Percentiles rank a stretch among this genome's conserved stretches.
These are phyloP conservation scores for Tolypocladium album DNA, from an alignment of 2,329 filamentous ascomycete genomes.

Conservation along the genomic window DNA sequence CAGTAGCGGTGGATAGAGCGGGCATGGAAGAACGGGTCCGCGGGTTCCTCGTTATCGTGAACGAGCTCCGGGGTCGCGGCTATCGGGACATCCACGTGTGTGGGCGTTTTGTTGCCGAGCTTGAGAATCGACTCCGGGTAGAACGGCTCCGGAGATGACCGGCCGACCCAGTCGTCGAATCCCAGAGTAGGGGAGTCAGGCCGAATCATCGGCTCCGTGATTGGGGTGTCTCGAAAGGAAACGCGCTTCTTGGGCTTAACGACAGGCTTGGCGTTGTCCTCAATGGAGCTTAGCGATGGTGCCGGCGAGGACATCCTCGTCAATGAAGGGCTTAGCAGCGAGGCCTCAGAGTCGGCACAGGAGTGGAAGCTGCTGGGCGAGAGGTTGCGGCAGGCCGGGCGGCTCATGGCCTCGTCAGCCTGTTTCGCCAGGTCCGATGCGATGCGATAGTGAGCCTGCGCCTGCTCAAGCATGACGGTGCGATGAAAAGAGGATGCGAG, in stretches of 20 bases:
- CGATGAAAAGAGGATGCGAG: slow-evolving; percentile 34
- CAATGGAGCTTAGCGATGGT: slow-evolving; percentile 20
- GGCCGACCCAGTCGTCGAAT: slow-evolving; percentile 31
- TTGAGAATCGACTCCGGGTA: slow-evolving; percentile 11
- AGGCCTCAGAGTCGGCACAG: slow-evolving; percentile 34
- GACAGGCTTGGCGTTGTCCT: slow-evolving; percentile 4
- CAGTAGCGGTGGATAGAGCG: slow-evolving; percentile 38
- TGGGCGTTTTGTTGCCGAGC: not conserved
- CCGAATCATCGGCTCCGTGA: slow-evolving; percentile 37
- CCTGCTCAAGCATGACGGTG: slow-evolving; percentile 36
- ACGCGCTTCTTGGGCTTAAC: slow-evolving; percentile 27
- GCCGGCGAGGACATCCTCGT: slow-evolving; percentile 35
- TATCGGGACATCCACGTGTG: not conserved
- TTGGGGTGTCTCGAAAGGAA: slow-evolving; percentile 21
- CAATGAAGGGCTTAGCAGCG: slow-evolving; percentile 30
- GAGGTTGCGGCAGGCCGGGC: slow-evolving; percentile 28
- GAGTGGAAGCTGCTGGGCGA: slow-evolving; percentile 31
- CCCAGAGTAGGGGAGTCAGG: slow-evolving; percentile 52
- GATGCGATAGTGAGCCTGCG: slow-evolving; percentile 38
- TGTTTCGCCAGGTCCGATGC: slow-evolving; percentile 34
- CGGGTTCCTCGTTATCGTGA: slow-evolving; percentile 7
- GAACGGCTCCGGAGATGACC: slow-evolving; percentile 8
- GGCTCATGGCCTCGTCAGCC: slow-evolving; percentile 31
- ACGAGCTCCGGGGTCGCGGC: slow-evolving; percentile 5
- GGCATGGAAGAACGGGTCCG: slow-evolving; percentile 27